Conservation (phyloP, 441 rosid species). For the Daphne laureola region DNA sequence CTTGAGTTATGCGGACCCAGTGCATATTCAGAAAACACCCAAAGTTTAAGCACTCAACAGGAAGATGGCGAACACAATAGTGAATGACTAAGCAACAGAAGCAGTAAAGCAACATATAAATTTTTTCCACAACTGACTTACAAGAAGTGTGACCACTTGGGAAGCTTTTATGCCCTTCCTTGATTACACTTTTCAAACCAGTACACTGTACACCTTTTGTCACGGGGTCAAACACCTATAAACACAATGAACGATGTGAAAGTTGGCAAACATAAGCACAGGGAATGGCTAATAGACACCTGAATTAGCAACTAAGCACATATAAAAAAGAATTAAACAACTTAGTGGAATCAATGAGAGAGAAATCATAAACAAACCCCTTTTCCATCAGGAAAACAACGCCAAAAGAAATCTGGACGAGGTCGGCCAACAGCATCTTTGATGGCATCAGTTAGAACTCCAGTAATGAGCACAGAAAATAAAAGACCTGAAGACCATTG, state of each 20-base stretch:
- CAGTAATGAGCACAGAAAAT: conserved; percentile 69
- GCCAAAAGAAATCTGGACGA: conserved; percentile 77
- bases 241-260: conserved; percentile 10
- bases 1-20: too few species aligned
- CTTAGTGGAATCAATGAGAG: not conserved
- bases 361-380: conserved; percentile 36
- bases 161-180: conserved; percentile 88
- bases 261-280: conserved; percentile 5
- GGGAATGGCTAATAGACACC: not conserved
- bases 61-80: too few species aligned
- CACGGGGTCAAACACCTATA: conserved; percentile 45
- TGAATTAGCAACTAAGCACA: not conserved
- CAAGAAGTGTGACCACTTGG: conserved; percentile 93
- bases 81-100: too few species aligned
- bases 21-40: too few species aligned
- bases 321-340: not conserved
- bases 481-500: conserved; percentile 49
- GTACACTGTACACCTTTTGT: conserved; percentile 59
- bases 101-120: conserved; percentile 3
- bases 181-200: conserved; percentile 52
- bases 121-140: conserved; percentile 24
- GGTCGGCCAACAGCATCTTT: conserved; percentile 74
- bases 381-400: conserved; percentile 82
- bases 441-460: conserved; percentile 75
- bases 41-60: too few species aligned